Base-by-base conservation (phyloP, 768 basidiomycete species). In the Lactarius akahatsu region DNA sequence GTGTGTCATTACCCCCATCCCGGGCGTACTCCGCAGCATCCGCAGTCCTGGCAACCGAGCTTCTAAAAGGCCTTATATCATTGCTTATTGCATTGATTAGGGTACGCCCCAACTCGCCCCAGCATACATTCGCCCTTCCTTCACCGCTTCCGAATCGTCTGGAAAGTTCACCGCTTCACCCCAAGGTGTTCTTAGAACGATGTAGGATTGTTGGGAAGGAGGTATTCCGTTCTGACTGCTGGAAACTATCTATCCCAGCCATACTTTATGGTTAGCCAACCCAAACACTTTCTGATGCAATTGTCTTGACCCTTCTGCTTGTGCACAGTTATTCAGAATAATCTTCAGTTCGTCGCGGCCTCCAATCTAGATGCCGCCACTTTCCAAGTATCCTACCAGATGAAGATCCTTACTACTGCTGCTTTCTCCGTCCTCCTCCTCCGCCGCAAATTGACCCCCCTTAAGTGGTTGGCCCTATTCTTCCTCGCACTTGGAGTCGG, bases 231-330 rank as follows among this genome's bases (percentile, higher is more conserved):
- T 79, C 83, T 15, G 96, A 98, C 77, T 97, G 96, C 76, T 97
- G 95, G 94, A 98, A 98, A 76, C 79, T 98, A 36, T 94, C 95
- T 55, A 94, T 98, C 73, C 96, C 96, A 28, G 96, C 96, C 60
- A 91, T 97, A 74, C 86, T 98, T 73, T 98, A 97, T 75, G 86
- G 87, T 86, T 69, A 68, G 79, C 74, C 28, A 18, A 10, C 55
- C 20, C 32, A 26, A 58, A 41, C 45, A 45, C 15, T 41, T 10
- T 34, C 13, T 63, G 16, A 18, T 40, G 11, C 5, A 4, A 65
- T 54, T 28, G 38, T 64, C 66, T 45, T 71, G 62, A 74, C 61
- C 18, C 23, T 43, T 47, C 32, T 66, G n/a, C 38, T 20, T 26
- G 50, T 8, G 41, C 28, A 28, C 72, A 86, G 91, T 94, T 74